Evolutionary conservation across 179 eudicot species (phyloP).

Genomic region (Carnegiea gigantea): DNA sequence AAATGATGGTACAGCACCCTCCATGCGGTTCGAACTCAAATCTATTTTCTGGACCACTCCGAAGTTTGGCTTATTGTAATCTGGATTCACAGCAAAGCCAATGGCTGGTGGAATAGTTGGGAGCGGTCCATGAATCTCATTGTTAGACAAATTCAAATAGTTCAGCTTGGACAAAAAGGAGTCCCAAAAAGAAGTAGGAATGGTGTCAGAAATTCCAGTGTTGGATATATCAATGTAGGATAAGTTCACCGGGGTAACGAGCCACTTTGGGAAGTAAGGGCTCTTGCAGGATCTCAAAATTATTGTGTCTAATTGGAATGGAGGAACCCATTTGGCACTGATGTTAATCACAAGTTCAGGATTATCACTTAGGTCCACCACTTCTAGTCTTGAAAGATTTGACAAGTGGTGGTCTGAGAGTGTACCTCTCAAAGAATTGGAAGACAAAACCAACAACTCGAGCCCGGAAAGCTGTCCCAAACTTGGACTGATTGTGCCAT

Average conservation of each 20-base stretch:
- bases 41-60: neutral
- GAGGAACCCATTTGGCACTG: constrained; percentile 29
- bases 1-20: constrained; percentile 12
- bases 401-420: constrained; percentile 12
- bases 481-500: constrained; percentile 5
- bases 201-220: constrained; percentile 24
- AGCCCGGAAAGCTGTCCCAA: constrained; percentile 10
- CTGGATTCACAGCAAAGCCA: neutral
- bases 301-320: constrained; percentile 17
- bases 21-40: neutral
- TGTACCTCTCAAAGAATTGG: constrained; percentile 4
- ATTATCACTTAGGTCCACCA: constrained; percentile 18
- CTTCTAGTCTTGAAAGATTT: constrained; percentile 12
- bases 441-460: neutral
- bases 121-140: constrained; percentile 27
- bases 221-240: constrained; percentile 18
- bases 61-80: too few species aligned
- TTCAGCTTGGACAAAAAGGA: neutral
- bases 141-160: constrained; percentile 28
- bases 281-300: constrained; percentile 18
- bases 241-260: constrained; percentile 17
- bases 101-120: neutral
- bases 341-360: constrained; percentile 10
- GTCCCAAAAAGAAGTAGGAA: constrained; percentile 34
- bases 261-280: constrained; percentile 40